Percentiles rank a stretch among this genome's conserved stretches.
Evolutionary conservation across 495 filamentous ascomycete genomes (phyloP).

Genomic region (Talaromyces wortmannii): DNA sequence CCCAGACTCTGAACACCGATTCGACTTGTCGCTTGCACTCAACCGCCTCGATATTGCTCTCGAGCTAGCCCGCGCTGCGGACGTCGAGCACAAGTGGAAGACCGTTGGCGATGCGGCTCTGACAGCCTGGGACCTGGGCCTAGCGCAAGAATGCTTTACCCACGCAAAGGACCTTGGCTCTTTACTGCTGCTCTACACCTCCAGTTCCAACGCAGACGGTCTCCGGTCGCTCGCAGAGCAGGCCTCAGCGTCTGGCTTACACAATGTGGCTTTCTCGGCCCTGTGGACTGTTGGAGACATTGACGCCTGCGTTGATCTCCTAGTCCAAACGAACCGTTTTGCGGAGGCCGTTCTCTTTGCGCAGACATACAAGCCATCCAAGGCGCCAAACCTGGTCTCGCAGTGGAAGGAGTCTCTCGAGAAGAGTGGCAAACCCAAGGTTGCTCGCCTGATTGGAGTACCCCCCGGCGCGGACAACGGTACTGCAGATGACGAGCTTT

Average conservation of each 20-base stretch:
- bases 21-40: constrained; percentile 82
- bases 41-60: constrained; percentile 79
- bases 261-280: constrained; percentile 89
- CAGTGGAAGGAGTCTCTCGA: constrained; percentile 80
- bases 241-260: constrained; percentile 67
- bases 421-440: constrained; percentile 71
- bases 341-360: constrained; percentile 87
- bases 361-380: constrained; percentile 87
- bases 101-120: constrained; percentile 89
- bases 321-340: constrained; percentile 67
- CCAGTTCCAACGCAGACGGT: constrained; percentile 68
- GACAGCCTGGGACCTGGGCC: constrained; percentile 71
- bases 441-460: constrained; percentile 75
- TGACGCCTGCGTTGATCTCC: constrained; percentile 71
- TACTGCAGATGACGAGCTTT: constrained; percentile 82
- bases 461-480: constrained; percentile 48
- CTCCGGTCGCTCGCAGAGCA: constrained; percentile 62
- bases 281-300: constrained; percentile 84
- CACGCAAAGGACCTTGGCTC: constrained; percentile 87
- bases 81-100: constrained; percentile 97
- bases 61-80: constrained; percentile 72
- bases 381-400: constrained; percentile 58
- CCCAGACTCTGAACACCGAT: constrained; percentile 92
- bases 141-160: constrained; percentile 89
- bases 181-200: constrained; percentile 77